Conservation (phyloP, 305 asterid species). For the Fraxinus platypoda region DNA sequence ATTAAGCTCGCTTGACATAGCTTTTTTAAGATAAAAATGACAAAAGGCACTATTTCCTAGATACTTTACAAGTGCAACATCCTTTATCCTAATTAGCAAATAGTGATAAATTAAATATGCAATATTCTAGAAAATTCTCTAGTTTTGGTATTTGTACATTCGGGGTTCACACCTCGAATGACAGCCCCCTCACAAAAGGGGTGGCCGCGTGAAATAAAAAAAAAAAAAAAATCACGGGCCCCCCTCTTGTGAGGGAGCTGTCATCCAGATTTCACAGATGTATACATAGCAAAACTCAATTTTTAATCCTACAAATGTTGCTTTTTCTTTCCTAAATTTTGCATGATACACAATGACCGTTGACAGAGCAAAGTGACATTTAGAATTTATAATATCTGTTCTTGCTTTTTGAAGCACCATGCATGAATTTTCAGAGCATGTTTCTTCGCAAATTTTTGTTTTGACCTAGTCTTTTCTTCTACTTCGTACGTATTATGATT, state of each 20-base stretch:
- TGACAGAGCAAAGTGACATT: background rate
- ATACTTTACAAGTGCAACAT: background rate
- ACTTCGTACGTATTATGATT: background rate
- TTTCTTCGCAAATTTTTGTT: background rate
- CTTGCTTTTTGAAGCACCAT: background rate
- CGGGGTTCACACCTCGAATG: too few species aligned
- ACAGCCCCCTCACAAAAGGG: too few species aligned
- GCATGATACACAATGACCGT: background rate
- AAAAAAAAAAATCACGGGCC: too few species aligned
- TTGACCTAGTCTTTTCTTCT: background rate
- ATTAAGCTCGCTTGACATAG: background rate
- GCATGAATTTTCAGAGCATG: background rate
- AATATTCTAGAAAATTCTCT: background rate
- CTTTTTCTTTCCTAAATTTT: background rate
- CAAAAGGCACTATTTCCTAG: background rate
- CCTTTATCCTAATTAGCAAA: background rate
- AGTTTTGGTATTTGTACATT: background rate
- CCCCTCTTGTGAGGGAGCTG: too few species aligned
- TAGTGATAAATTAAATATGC: background rate
- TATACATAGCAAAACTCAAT: too few species aligned
- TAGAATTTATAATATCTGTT: background rate
- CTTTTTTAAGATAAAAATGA: background rate
- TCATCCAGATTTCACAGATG: too few species aligned
- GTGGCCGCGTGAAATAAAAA: too few species aligned
- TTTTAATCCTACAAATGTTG: background rate